Conservation (phyloP, 805 yeast genomes). For the Isabelozyma heimii region DNA sequence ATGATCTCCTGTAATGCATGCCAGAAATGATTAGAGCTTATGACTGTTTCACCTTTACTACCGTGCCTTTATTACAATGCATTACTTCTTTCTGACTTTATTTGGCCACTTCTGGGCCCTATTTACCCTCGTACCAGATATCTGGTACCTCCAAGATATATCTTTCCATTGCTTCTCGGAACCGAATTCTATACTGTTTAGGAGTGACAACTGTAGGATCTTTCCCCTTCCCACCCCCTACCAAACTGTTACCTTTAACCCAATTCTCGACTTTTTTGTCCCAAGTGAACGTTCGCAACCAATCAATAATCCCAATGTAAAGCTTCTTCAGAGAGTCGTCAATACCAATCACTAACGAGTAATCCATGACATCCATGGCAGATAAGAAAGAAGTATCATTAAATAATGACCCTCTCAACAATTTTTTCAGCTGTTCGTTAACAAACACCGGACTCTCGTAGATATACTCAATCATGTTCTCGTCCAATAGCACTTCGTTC, state of each 20-base stretch:
- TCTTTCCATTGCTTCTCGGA: slow-evolving; percentile 96
- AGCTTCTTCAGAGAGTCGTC: slow-evolving; percentile 61
- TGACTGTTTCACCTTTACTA: not conserved
- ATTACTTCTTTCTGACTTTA: too few species aligned
- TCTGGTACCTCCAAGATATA: slow-evolving; percentile 95
- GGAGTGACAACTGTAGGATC: slow-evolving; percentile 98
- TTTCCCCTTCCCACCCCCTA: slow-evolving; percentile 76
- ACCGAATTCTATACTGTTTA: slow-evolving; percentile 87
- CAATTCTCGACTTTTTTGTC: slow-evolving; percentile 97
- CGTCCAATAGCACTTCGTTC: slow-evolving; percentile 91
- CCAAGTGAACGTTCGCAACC: slow-evolving; percentile 96
- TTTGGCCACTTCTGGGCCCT: not conserved
- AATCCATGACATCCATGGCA: slow-evolving; percentile 98
- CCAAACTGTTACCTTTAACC: slow-evolving; percentile 89
- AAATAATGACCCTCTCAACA: slow-evolving; percentile 85
- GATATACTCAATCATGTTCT: slow-evolving; percentile 96
- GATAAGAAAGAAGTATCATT: slow-evolving; percentile 92
- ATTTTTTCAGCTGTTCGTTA: slow-evolving; percentile 83
- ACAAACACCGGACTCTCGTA: slow-evolving; percentile 95
- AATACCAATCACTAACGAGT: slow-evolving; percentile 90
- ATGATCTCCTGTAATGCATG: too few species aligned
- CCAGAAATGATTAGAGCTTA: too few species aligned
- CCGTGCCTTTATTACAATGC: too few species aligned
- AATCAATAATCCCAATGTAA: slow-evolving; percentile 92
- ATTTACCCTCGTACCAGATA: slow-evolving; percentile 42